phyloP scores from a whole-genome alignment of 371 early-diverging fungal genomes.

The Mortierella polycephala region DNA sequence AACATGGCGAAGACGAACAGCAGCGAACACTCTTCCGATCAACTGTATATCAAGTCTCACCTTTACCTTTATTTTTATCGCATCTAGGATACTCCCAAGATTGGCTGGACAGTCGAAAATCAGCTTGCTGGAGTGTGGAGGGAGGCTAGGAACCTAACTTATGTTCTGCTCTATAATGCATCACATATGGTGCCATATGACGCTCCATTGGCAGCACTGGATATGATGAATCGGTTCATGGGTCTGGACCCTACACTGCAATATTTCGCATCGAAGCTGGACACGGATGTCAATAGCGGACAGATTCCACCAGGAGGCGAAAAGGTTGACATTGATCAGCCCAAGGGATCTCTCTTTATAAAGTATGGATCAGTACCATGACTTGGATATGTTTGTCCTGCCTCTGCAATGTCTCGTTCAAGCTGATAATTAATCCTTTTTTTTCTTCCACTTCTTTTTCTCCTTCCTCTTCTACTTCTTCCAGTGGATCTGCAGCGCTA shows the following conservation, averaged over 20 bases:
- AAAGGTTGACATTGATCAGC: conserved; percentile 31
- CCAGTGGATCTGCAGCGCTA: conserved; percentile 30
- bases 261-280: conserved; percentile 24
- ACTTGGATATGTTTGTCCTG: too few species aligned
- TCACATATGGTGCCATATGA: conserved; percentile 90
- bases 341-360: not conserved
- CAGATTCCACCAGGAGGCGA: conserved; percentile 27
- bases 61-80: not conserved
- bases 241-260: conserved; percentile 50
- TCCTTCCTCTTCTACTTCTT: not conserved
- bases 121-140: conserved; percentile 65
- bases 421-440: too few species aligned
- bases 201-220: conserved; percentile 68
- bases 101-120: conserved; percentile 70
- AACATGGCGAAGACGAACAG: too few species aligned
- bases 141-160: conserved; percentile 74
- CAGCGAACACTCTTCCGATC: too few species aligned
- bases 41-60: too few species aligned
- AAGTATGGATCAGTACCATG: conserved; percentile 7
- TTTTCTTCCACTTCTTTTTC: not conserved
- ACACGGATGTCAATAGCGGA: conserved; percentile 3
- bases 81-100: conserved; percentile 30
- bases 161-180: conserved; percentile 73
- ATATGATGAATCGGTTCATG: conserved; percentile 83
- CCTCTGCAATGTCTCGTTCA: too few species aligned